These are phyloP conservation scores for Leptomonas seymouri DNA, from an alignment of 208 protist species.

Conservation along the genomic window DNA sequence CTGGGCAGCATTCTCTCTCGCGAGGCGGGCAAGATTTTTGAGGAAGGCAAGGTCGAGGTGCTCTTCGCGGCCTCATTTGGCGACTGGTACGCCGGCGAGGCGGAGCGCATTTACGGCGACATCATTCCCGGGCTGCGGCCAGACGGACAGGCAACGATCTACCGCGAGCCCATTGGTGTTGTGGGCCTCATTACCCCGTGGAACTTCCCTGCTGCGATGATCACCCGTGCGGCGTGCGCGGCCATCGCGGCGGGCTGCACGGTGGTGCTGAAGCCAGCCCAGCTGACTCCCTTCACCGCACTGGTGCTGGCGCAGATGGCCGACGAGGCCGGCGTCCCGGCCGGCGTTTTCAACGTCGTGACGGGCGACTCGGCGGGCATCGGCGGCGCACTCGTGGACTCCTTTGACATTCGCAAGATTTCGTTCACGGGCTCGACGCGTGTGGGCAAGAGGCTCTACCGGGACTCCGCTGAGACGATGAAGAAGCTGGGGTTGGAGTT, in stretches of 20 bases:
- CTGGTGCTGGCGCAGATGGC: conserved; percentile 76
- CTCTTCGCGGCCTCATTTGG: conserved; percentile 64
- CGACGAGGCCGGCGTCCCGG: conserved; percentile 69
- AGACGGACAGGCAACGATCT: conserved; percentile 61
- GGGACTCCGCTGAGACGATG: conserved; percentile 60
- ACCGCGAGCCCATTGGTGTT: conserved; percentile 85
- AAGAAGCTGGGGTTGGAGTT: conserved; percentile 90
- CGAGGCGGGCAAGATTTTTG: conserved; percentile 83
- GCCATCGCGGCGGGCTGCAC: conserved; percentile 93
- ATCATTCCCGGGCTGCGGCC: conserved; percentile 60
- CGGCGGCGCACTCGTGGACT: conserved; percentile 58
- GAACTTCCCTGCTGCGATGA: conserved; percentile 93
- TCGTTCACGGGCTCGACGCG: conserved; percentile 88
- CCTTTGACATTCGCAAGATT: conserved; percentile 79
- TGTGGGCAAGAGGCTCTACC: conserved; percentile 76
- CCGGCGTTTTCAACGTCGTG: conserved; percentile 86
- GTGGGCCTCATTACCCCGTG: conserved; percentile 91
- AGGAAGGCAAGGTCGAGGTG: conserved; percentile 75
- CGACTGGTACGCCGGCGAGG: conserved; percentile 91
- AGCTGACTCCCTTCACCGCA: conserved; percentile 80
- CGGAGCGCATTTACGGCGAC: conserved; percentile 81
- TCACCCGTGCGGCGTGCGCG: conserved; percentile 70
- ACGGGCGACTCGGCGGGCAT: conserved; percentile 72
- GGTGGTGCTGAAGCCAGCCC: conserved; percentile 90
- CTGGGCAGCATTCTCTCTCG: conserved; percentile 72